phyloP scores from a whole-genome alignment of 257 asterid genomes.

The Paulownia fortunei region DNA sequence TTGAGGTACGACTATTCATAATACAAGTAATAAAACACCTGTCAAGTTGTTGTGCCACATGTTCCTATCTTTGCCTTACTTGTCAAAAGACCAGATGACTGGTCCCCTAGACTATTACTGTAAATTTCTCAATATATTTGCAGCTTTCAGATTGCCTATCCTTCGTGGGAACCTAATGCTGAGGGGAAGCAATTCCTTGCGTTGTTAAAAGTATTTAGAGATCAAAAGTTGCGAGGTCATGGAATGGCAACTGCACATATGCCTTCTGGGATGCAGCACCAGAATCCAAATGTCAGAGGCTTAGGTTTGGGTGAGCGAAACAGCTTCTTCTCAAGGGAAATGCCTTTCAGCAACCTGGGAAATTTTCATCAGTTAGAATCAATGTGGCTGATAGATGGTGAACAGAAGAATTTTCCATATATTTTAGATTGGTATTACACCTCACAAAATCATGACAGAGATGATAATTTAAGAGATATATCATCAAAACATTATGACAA shows the following conservation, averaged over 20 bases:
- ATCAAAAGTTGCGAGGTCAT: constrained; percentile 65
- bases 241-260: constrained; percentile 38
- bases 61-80: background rate
- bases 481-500: constrained; percentile 35
- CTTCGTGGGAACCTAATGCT: constrained; percentile 81
- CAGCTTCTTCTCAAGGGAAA: constrained; percentile 49
- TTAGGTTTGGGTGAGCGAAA: constrained; percentile 43
- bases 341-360: constrained; percentile 37
- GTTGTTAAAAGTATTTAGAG: constrained; percentile 63
- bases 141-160: constrained; percentile 84
- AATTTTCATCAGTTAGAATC: constrained; percentile 56
- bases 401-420: constrained; percentile 68
- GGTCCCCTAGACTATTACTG: background rate
- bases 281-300: constrained; percentile 49
- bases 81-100: background rate
- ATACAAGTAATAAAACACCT: background rate
- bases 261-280: constrained; percentile 46
- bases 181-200: constrained; percentile 82
- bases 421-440: constrained; percentile 89
- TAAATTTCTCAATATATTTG: no score
- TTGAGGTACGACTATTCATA: constrained; percentile 60
- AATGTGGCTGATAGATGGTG: constrained; percentile 70
- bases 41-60: background rate
- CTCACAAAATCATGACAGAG: constrained; percentile 57
- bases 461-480: constrained; percentile 34